These are phyloP conservation scores for Eremothecium gossypii DNA, from an alignment of 1,139 yeast genomes.

Conservation along the genomic window DNA sequence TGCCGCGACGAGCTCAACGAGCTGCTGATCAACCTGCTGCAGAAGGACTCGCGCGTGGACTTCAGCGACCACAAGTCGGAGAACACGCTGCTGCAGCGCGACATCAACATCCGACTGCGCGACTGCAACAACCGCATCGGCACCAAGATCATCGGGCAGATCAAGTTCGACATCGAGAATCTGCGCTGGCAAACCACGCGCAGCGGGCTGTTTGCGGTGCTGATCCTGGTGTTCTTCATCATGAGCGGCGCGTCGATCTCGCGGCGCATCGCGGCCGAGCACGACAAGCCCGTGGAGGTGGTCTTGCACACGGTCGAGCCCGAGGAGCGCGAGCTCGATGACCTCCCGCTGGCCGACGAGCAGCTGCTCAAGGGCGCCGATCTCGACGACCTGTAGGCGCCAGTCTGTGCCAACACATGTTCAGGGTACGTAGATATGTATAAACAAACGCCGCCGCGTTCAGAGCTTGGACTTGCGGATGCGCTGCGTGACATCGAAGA, in stretches of 20 bases:
- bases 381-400: too few species aligned
- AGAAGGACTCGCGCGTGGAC: slow-evolving; percentile 74
- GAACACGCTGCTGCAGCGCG: slow-evolving; percentile 67
- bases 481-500: slow-evolving; percentile 46
- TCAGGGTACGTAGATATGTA: too few species aligned
- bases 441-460: background rate
- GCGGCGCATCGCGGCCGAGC: slow-evolving; percentile 29
- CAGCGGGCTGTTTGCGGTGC: slow-evolving; percentile 47
- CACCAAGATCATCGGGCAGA: slow-evolving; percentile 71
- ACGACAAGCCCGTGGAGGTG: slow-evolving; percentile 26
- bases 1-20: slow-evolving; percentile 74
- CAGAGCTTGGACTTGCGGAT: slow-evolving; percentile 32
- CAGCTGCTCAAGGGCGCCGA: background rate
- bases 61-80: slow-evolving; percentile 81
- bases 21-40: slow-evolving; percentile 47
- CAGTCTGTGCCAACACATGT: too few species aligned
- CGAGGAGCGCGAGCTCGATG: slow-evolving; percentile 24
- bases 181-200: slow-evolving; percentile 91
- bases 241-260: slow-evolving; percentile 42
- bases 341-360: slow-evolving; percentile 11
- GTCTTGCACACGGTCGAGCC: slow-evolving; percentile 26
- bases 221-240: slow-evolving; percentile 37
- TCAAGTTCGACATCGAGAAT: slow-evolving; percentile 79
- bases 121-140: slow-evolving; percentile 81
- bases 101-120: slow-evolving; percentile 61